phyloP scores from a whole-genome alignment of 2,329 filamentous ascomycete genomes.

The Aureobasidium zeae region DNA sequence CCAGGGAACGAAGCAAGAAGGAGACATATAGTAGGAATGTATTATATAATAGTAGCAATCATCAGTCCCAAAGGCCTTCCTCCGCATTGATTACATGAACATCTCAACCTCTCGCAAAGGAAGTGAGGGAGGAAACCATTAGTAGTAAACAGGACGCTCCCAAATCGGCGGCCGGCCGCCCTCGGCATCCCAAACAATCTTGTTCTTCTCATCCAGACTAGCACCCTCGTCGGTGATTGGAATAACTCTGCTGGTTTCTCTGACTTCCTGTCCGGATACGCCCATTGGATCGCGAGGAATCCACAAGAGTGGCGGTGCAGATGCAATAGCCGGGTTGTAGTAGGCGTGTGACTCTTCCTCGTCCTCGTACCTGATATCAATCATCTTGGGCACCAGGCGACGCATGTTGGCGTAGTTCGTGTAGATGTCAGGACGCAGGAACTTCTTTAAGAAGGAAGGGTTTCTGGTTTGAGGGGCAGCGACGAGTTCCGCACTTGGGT shows the following conservation, averaged over 20 bases:
- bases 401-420: slow-evolving; percentile 63
- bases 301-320: slow-evolving; percentile 64
- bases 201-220: slow-evolving; percentile 60
- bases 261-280: slow-evolving; percentile 69
- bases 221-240: slow-evolving; percentile 75
- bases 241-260: slow-evolving; percentile 63
- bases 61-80: too few species aligned
- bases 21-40: too few species aligned
- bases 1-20: too few species aligned
- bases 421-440: slow-evolving; percentile 70
- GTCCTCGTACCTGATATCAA: slow-evolving; percentile 50
- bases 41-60: too few species aligned
- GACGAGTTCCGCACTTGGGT: slow-evolving; percentile 29
- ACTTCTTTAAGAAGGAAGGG: slow-evolving; percentile 49
- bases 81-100: too few species aligned
- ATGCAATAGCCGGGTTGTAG: slow-evolving; percentile 59
- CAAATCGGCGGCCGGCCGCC: slow-evolving; percentile 51
- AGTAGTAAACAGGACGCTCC: slow-evolving; percentile 34
- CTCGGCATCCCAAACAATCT: slow-evolving; percentile 49
- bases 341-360: slow-evolving; percentile 60
- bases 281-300: slow-evolving; percentile 68
- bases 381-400: slow-evolving; percentile 54
- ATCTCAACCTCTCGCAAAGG: too few species aligned
- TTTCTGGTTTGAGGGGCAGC: slow-evolving; percentile 40
- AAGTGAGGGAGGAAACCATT: too few species aligned